Evolutionary conservation across 2,329 filamentous ascomycete species (phyloP).

Genomic region (Penicillium griseofulvum): DNA sequence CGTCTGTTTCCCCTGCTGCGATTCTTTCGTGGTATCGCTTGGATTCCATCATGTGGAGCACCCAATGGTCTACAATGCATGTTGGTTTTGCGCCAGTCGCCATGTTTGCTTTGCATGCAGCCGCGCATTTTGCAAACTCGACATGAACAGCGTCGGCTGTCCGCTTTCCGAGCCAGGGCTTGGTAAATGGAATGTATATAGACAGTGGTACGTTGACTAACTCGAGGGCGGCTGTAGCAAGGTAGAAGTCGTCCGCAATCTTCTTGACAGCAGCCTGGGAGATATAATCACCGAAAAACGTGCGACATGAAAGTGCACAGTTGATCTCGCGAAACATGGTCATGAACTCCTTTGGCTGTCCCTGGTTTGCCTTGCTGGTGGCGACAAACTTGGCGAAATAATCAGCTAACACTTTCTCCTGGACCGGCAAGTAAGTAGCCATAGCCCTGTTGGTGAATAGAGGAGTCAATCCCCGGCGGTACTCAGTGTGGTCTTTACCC

Average conservation of each 20-base stretch:
- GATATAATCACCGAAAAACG: constrained; percentile 88
- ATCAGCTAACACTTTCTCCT: constrained; percentile 76
- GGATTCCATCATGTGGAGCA: constrained; percentile 77
- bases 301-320: constrained; percentile 83
- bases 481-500: constrained; percentile 83
- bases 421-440: constrained; percentile 78
- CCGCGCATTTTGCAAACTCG: constrained; percentile 80
- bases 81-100: constrained; percentile 71
- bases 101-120: constrained; percentile 83
- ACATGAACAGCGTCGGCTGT: constrained; percentile 77
- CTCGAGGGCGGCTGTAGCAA: constrained; percentile 84
- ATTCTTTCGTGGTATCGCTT: constrained; percentile 69
- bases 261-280: constrained; percentile 80
- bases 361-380: constrained; percentile 64
- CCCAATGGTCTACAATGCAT: constrained; percentile 88
- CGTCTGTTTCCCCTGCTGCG: constrained; percentile 61
- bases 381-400: constrained; percentile 75
- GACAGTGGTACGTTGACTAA: constrained; percentile 79
- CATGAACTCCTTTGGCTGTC: constrained; percentile 76
- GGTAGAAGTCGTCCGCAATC: constrained; percentile 88
- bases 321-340: constrained; percentile 81
- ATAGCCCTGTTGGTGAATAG: constrained; percentile 85
- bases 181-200: constrained; percentile 83
- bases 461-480: constrained; percentile 83
- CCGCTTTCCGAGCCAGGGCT: constrained; percentile 87